Percentiles rank a stretch among this genome's conserved stretches.
Evolutionary conservation across 139 green algal species (phyloP).

Genomic region (Chlorella sp.): DNA sequence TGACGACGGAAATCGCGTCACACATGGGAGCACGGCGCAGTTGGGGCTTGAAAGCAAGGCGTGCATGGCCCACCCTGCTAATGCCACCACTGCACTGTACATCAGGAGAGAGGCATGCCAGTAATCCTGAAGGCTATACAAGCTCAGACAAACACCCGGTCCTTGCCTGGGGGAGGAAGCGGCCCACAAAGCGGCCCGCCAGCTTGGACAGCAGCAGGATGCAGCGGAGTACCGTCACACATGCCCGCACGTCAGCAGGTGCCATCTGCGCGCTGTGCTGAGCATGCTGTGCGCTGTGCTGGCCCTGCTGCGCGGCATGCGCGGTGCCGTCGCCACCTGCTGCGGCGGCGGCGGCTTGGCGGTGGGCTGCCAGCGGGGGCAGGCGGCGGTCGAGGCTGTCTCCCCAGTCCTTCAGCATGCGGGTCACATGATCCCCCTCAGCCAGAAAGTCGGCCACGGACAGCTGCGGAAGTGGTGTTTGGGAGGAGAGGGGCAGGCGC

Average conservation of each 20-base stretch:
- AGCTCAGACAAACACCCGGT: no score
- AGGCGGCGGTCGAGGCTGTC: slow-evolving; percentile 52
- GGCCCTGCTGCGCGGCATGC: neutral
- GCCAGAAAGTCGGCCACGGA: slow-evolving; percentile 45
- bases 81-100: no score
- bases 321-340: neutral
- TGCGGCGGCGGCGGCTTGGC: neutral
- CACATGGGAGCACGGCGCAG: no score
- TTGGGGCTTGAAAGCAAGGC: no score
- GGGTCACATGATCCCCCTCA: slow-evolving; percentile 60
- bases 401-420: slow-evolving; percentile 64
- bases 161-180: slow-evolving; percentile 57
- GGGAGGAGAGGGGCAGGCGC: no score
- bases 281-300: neutral
- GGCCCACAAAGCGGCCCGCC: slow-evolving; percentile 48
- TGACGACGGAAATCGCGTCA: no score
- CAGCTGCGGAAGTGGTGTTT: neutral
- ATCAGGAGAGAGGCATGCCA: no score
- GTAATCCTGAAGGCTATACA: no score
- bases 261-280: neutral
- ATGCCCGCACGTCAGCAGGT: neutral
- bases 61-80: no score
- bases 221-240: slow-evolving; percentile 48
- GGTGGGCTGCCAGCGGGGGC: neutral
- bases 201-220: slow-evolving; percentile 56